Evolutionary conservation across 805 yeast species (phyloP), one percentile per base, ranked within the genome.

Genomic region (Sporopachydermia lactativora): DNA sequence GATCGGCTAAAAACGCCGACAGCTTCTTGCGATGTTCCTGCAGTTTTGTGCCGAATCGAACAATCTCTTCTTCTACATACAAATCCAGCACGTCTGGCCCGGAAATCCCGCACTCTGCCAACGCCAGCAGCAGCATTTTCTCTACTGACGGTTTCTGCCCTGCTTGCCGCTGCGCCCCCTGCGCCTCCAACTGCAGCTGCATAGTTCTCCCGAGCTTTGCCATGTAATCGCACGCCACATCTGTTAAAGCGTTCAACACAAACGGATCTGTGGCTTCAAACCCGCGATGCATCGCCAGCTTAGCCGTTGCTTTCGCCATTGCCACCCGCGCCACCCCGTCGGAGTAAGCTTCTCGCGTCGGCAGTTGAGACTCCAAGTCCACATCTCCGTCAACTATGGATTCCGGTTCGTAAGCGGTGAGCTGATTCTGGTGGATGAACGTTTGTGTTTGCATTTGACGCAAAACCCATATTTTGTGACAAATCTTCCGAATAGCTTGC

Each of bases 361-460:
- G 68, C 18, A 88, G 62, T 46, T 81, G 75, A 1, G 95, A 82
- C 15, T 82, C 70, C 2, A 88, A 77, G 50, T 88, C 96, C n/a
- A 88, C 61, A 54, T 88, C 96, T 5, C 61, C 48, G 41, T 82
- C 85, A 43, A 66, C 61, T 11, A 88, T 58, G 6, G 68, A 59
- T 39, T 73, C 77, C 35, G 78, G 68, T 43, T 71, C 79, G 3
- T 89, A 89, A 11, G 79, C 73, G 46, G 71, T 72, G 67, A 77
- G 64, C 50, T 80, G 89, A 0, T 85, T 70, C 40, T 78, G 80
- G 52, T 81, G 89, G 39, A 81, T 63, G 56, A 75, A 77, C 44
- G 75, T 79, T 39, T 80, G 83, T 15, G 81, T 81, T 59, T 92
- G 97, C 80, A 92, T 80, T 53, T 88, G 88, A 48, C 95, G 68